Conservation (phyloP, 2,329 filamentous ascomycete genomes). For the Hysterium pulicare region DNA sequence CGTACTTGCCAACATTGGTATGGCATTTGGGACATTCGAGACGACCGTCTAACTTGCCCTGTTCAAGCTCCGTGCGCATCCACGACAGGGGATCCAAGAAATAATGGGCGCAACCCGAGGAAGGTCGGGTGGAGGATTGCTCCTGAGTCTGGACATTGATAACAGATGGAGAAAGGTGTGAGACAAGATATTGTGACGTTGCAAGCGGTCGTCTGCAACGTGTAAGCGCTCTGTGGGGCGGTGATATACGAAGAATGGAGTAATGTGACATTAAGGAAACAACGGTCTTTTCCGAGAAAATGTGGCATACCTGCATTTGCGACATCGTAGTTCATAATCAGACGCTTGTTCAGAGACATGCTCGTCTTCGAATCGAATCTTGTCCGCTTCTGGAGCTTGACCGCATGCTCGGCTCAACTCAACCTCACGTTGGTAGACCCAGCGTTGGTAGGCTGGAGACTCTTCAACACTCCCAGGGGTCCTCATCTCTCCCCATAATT, state of each 20-base stretch:
- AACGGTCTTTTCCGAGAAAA: conserved; percentile 1
- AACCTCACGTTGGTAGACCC: conserved; percentile 65
- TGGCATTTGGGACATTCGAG: conserved; percentile 83
- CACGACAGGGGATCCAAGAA: conserved; percentile 91
- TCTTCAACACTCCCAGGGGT: conserved; percentile 67
- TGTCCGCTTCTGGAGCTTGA: conserved; percentile 70
- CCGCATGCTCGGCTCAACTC: conserved; percentile 68
- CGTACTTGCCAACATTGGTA: conserved; percentile 84
- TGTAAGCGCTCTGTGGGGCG: conserved; percentile 22
- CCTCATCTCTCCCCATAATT: conserved; percentile 83
- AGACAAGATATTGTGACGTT: conserved; percentile 64
- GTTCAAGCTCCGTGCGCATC: conserved; percentile 86
- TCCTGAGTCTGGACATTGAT: conserved; percentile 12
- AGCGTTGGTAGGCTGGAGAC: conserved; percentile 76
- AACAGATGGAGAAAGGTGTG: conserved; percentile 50
- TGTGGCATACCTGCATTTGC: conserved; percentile 72
- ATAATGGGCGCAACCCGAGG: conserved; percentile 69
- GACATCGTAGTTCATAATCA: conserved; percentile 71
- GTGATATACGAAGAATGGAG: conserved; percentile 3
- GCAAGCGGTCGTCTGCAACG: conserved; percentile 56
- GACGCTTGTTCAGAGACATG: conserved; percentile 41
- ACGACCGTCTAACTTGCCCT: conserved; percentile 77
- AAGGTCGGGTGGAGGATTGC: conserved; percentile 9
- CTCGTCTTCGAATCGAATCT: conserved; percentile 79
- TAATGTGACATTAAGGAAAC: conserved; percentile 6